Percentiles rank a stretch among this genome's conserved stretches.
These are phyloP conservation scores for Rugosomyces carneus DNA, from an alignment of 1,284 basidiomycete species.

Conservation along the genomic window DNA sequence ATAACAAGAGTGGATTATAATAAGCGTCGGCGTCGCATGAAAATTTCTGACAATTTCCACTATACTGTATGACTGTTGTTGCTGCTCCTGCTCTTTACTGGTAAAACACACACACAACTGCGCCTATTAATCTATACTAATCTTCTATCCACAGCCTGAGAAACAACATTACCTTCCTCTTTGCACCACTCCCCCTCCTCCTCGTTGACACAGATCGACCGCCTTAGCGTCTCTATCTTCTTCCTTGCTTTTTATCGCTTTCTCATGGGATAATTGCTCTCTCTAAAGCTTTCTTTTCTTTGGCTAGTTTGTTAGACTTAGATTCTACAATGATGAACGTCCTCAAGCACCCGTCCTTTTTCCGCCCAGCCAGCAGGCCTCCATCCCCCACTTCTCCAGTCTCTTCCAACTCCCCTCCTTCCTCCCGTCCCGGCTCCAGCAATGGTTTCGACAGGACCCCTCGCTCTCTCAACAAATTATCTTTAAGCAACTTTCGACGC, in stretches of 20 bases:
- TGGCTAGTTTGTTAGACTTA: conserved; percentile 23
- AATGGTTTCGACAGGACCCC: conserved; percentile 36
- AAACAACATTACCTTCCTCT: conserved; percentile 51
- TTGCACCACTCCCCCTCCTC: conserved; percentile 54
- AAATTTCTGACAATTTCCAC: no score
- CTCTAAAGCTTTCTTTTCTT: no score
- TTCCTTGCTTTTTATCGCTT: conserved; percentile 19
- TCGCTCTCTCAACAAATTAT: conserved; percentile 50
- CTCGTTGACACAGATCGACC: conserved; percentile 69
- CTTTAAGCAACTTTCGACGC: conserved; percentile 51
- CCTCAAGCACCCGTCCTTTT: conserved; percentile 60
- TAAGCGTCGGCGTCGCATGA: no score
- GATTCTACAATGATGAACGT: conserved; percentile 45
- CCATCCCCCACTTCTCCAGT: conserved; percentile 34
- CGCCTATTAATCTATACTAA: conserved; percentile 2
- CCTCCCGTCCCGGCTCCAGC: conserved; percentile 34
- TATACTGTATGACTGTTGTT: conserved; percentile 17
- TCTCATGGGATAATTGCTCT: conserved; percentile 61
- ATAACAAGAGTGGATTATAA: no score
- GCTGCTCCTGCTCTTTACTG: conserved; percentile 46
- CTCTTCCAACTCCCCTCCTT: conserved; percentile 9
- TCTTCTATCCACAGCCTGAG: conserved; percentile 29
- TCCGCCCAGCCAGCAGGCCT: conserved; percentile 58
- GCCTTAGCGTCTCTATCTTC: conserved; percentile 47
- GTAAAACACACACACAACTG: conserved; percentile 22